Evolutionary conservation across 148 eudicot genomes (phyloP).

Genomic region (Dysphania ambrosioides): DNA sequence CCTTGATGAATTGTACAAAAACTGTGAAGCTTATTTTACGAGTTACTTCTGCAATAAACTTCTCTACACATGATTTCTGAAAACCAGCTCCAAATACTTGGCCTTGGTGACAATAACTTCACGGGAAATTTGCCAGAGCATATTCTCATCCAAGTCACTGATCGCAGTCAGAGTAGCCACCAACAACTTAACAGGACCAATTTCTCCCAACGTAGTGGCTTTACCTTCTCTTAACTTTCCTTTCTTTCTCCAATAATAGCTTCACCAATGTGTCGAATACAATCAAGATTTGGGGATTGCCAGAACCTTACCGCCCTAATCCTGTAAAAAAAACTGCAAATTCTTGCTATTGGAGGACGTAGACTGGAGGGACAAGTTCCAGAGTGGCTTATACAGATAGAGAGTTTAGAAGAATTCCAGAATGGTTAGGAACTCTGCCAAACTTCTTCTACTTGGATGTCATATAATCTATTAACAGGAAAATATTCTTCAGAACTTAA

Average conservation of each 20-base stretch:
- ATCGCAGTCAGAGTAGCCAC: constrained; percentile 63
- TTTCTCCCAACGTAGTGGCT: constrained; percentile 38
- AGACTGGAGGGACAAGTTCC: constrained; percentile 57
- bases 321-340: constrained; percentile 48
- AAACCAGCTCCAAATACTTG: constrained; percentile 43
- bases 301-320: constrained; percentile 56
- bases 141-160: constrained; percentile 64
- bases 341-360: constrained; percentile 70
- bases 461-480: constrained; percentile 51
- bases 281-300: constrained; percentile 42
- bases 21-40: constrained; percentile 50
- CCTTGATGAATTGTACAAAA: constrained; percentile 65
- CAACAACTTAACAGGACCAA: constrained; percentile 51
- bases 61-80: constrained; percentile 66
- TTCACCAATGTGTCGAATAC: constrained; percentile 59
- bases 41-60: constrained; percentile 56
- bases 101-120: constrained; percentile 71
- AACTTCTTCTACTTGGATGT: constrained; percentile 77
- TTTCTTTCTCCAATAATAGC: constrained; percentile 73
- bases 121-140: constrained; percentile 57
- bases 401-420: constrained; percentile 56
- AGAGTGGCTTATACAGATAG: constrained; percentile 50
- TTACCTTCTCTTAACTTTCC: constrained; percentile 59
- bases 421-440: constrained; percentile 50
- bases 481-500: constrained; percentile 46